Evolutionary conservation across 768 basidiomycete species (phyloP).

Genomic region (Boletus pseudopeckii): DNA sequence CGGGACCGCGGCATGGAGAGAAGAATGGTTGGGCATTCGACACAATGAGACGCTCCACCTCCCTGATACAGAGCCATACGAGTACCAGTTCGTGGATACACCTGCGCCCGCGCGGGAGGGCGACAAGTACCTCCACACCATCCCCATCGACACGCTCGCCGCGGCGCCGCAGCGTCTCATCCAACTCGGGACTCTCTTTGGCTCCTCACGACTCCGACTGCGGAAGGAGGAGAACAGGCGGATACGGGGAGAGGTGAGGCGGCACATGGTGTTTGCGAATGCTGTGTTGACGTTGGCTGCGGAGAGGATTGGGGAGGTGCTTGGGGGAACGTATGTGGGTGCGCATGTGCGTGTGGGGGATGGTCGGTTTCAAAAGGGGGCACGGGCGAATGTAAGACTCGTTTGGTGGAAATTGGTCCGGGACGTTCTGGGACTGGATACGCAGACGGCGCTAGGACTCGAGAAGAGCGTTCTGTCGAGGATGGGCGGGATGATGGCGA

Average conservation of each 20-base stretch:
- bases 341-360: slow-evolving; percentile 71
- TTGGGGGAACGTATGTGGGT: slow-evolving; percentile 53
- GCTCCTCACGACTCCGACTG: slow-evolving; percentile 64
- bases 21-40: slow-evolving; percentile 24
- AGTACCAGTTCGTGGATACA: slow-evolving; percentile 32
- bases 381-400: slow-evolving; percentile 39
- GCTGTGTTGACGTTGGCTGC: slow-evolving; percentile 43
- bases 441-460: slow-evolving; percentile 33
- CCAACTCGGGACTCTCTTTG: slow-evolving; percentile 74
- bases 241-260: slow-evolving; percentile 47
- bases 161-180: slow-evolving; percentile 45
- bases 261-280: slow-evolving; percentile 56
- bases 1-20: slow-evolving; percentile 37
- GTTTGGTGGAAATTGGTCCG: slow-evolving; percentile 60
- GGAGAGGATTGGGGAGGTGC: slow-evolving; percentile 38
- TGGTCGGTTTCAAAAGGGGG: slow-evolving; percentile 50
- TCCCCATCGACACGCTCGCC: slow-evolving; percentile 13
- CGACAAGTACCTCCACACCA: slow-evolving; percentile 3
- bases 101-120: slow-evolving; percentile 5
- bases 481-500: not conserved
- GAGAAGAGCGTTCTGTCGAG: slow-evolving; percentile 14
- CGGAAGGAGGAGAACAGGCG: slow-evolving; percentile 36
- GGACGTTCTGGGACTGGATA: slow-evolving; percentile 41
- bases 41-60: slow-evolving; percentile 43
- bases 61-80: slow-evolving; percentile 56